Conservation (phyloP, 2,329 filamentous ascomycete species). For the Septoria linicola region DNA sequence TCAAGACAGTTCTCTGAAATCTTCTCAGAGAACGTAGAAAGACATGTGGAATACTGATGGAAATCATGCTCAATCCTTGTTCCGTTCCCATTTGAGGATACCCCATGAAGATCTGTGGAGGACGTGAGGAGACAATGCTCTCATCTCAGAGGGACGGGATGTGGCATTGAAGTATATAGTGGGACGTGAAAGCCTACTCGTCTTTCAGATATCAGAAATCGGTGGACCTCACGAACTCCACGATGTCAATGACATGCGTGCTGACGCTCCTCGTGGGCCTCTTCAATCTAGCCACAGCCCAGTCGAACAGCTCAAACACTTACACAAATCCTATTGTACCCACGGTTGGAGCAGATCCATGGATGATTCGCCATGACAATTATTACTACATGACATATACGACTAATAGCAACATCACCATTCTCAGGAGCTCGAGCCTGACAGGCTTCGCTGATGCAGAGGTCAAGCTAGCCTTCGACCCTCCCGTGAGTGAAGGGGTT, state of each 20-base stretch:
- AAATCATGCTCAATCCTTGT: too few relatives aligned
- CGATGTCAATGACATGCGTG: not conserved
- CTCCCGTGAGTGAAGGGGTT: constrained; percentile 31
- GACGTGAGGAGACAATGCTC: too few relatives aligned
- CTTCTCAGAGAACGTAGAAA: too few relatives aligned
- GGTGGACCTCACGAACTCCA: too few relatives aligned
- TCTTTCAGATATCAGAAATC: too few relatives aligned
- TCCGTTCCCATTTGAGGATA: too few relatives aligned
- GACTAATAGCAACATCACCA: constrained; percentile 45
- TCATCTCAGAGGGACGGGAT: too few relatives aligned
- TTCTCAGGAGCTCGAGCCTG: constrained; percentile 43
- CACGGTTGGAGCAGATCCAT: constrained; percentile 47
- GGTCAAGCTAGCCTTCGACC: constrained; percentile 44
- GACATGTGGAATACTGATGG: too few relatives aligned
- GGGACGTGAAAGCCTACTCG: too few relatives aligned
- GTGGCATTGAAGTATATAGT: too few relatives aligned
- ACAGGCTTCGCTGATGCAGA: constrained; percentile 50
- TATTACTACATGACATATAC: constrained; percentile 50
- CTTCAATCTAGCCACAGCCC: constrained; percentile 17
- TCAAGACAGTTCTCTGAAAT: too few relatives aligned
- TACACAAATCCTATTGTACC: constrained; percentile 49
- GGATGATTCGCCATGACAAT: constrained; percentile 44
- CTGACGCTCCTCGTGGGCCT: constrained; percentile 18
- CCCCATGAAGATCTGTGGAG: too few relatives aligned
- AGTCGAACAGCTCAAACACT: constrained; percentile 34